Conservation (phyloP, 352 stramenopile species). For the Thalassiosira oceanica region DNA sequence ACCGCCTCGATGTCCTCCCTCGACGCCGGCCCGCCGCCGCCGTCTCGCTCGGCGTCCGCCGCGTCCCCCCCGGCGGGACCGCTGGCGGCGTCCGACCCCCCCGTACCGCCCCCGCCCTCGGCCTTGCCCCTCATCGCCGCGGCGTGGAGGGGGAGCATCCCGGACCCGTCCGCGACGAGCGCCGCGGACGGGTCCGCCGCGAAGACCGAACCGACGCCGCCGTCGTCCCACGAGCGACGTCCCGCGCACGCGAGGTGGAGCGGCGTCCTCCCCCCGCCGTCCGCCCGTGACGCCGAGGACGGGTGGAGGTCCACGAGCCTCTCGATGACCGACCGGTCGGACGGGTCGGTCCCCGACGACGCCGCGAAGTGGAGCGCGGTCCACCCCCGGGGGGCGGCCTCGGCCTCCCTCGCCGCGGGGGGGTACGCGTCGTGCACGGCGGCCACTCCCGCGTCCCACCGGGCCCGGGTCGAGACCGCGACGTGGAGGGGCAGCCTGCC, state of each 20-base stretch:
- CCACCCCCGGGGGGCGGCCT: slow-evolving; percentile 58
- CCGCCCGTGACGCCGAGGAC: slow-evolving; percentile 32
- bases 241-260: slow-evolving; percentile 64
- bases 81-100: no score
- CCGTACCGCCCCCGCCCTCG: no score
- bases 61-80: no score
- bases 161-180: slow-evolving; percentile 27
- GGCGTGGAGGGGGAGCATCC: slow-evolving; percentile 65
- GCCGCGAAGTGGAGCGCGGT: slow-evolving; percentile 61
- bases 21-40: no score
- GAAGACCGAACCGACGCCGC: slow-evolving; percentile 52
- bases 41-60: no score
- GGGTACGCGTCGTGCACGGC: slow-evolving; percentile 58
- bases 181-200: slow-evolving; percentile 56
- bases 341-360: slow-evolving; percentile 29
- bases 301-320: slow-evolving; percentile 48
- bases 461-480: slow-evolving; percentile 48
- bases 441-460: slow-evolving; percentile 57
- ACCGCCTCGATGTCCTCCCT: no score
- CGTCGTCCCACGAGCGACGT: slow-evolving; percentile 52
- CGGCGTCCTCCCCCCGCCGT: slow-evolving; percentile 54
- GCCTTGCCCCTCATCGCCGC: slow-evolving; percentile 21
- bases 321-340: slow-evolving; percentile 46
- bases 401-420: slow-evolving; percentile 37
- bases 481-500: slow-evolving; percentile 66